Evolutionary conservation across 495 filamentous ascomycete genomes (phyloP).

Genomic region (Penicillium macrosclerotiorum): DNA sequence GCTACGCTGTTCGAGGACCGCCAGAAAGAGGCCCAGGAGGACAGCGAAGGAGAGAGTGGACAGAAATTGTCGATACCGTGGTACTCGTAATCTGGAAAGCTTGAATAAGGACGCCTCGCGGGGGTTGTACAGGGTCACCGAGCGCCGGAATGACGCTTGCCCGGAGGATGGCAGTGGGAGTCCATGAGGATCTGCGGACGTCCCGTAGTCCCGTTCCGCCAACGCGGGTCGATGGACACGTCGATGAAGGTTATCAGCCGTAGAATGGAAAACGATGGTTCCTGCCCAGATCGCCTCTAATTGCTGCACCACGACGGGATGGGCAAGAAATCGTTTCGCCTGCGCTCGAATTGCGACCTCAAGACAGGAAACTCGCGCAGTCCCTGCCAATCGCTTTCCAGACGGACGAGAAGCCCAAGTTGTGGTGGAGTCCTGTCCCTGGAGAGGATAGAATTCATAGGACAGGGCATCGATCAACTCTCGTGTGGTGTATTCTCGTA

Average conservation of each 20-base stretch:
- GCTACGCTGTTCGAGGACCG: conserved; percentile 68
- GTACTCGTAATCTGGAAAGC: conserved; percentile 82
- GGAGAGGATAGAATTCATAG: conserved; percentile 91
- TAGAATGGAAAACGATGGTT: conserved; percentile 86
- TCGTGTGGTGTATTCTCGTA: conserved; percentile 83
- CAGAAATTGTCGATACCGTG: conserved; percentile 83
- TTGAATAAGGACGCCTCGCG: conserved; percentile 87
- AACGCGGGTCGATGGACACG: conserved; percentile 22
- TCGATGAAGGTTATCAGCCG: conserved; percentile 78
- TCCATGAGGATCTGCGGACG: conserved; percentile 12
- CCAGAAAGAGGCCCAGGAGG: conserved; percentile 77
- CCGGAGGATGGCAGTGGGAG: conserved; percentile 14
- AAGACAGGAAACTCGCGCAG: conserved; percentile 80
- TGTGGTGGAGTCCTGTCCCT: conserved; percentile 59
- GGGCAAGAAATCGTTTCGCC: conserved; percentile 84
- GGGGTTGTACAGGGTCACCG: conserved; percentile 86
- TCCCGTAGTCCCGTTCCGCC: conserved; percentile 24
- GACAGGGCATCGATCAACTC: conserved; percentile 89
- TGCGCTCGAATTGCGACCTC: conserved; percentile 89
- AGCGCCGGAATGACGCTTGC: conserved; percentile 55
- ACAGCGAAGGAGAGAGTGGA: conserved; percentile 82
- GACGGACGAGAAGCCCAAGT: conserved; percentile 32
- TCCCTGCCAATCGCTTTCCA: conserved; percentile 41
- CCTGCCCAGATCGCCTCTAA: conserved; percentile 95
- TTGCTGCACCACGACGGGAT: conserved; percentile 87